These are phyloP conservation scores for Cercospora beticola DNA, from an alignment of 2,329 filamentous ascomycete species.

Conservation along the genomic window DNA sequence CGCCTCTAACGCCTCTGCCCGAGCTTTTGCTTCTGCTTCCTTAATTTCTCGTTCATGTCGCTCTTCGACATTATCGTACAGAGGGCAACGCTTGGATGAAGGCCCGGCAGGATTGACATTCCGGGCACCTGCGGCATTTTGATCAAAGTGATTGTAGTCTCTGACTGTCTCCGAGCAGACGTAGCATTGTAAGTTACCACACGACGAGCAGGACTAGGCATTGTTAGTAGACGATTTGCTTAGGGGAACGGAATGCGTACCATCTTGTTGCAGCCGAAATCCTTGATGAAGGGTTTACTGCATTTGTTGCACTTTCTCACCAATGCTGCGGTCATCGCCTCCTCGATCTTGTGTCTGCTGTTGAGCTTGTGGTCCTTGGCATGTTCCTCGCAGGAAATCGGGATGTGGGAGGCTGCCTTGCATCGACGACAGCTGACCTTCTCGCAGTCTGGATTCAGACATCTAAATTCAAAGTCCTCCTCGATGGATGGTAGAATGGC, in stretches of 20 bases:
- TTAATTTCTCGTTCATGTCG: conserved; percentile 65
- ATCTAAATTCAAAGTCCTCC: conserved; percentile 70
- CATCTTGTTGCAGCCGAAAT: conserved; percentile 82
- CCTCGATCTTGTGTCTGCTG: conserved; percentile 69
- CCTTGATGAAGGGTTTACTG: conserved; percentile 75
- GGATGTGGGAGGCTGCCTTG: conserved; percentile 66
- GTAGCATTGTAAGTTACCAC: conserved; percentile 60
- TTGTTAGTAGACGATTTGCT: not conserved
- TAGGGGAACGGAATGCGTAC: conserved; percentile 5
- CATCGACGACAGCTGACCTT: conserved; percentile 59
- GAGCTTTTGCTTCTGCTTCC: conserved; percentile 59
- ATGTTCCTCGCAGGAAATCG: conserved; percentile 66
- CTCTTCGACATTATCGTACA: conserved; percentile 63
- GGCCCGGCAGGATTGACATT: conserved; percentile 39
- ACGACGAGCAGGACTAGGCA: conserved; percentile 59
- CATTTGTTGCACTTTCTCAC: conserved; percentile 74
- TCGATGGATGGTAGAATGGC: conserved; percentile 69
- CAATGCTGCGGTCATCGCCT: conserved; percentile 78
- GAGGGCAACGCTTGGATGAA: conserved; percentile 56
- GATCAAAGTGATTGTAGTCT: conserved; percentile 70
- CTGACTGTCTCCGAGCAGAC: conserved; percentile 66
- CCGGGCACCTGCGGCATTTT: conserved; percentile 36
- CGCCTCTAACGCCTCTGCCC: conserved; percentile 55
- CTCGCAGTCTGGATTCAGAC: conserved; percentile 64
- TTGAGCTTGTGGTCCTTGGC: conserved; percentile 60